Conservation (phyloP, 768 basidiomycete genomes). For the Arthromyces matolae region DNA sequence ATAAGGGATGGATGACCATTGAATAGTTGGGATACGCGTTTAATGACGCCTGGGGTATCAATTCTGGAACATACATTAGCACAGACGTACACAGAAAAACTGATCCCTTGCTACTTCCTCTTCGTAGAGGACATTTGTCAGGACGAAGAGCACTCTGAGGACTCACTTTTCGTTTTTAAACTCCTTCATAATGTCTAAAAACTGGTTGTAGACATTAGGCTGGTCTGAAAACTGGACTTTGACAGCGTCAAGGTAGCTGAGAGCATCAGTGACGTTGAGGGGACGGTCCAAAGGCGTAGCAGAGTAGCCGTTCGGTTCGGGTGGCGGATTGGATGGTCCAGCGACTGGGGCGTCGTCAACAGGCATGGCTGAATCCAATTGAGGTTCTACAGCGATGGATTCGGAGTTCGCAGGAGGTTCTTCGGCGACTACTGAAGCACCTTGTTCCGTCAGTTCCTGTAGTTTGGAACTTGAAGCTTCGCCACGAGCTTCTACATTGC, state of each 20-base stretch:
- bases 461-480: constrained; percentile 3
- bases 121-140: no score
- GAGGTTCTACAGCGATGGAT: constrained; percentile 5
- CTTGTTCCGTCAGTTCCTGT: constrained; percentile 10
- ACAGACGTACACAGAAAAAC: no score
- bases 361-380: constrained; percentile 12
- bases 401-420: constrained; percentile 10
- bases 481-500: constrained; percentile 13
- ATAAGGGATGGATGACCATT: constrained; percentile 87
- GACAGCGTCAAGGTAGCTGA: constrained; percentile 90
- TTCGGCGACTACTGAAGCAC: constrained; percentile 6
- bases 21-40: constrained; percentile 91
- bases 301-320: constrained; percentile 29
- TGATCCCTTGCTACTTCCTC: no score
- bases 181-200: constrained; percentile 98
- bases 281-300: constrained; percentile 48
- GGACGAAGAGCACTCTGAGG: not conserved
- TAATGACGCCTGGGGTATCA: constrained; percentile 96
- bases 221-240: constrained; percentile 88
- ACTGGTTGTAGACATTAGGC: constrained; percentile 94
- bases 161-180: constrained; percentile 92
- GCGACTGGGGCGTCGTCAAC: constrained; percentile 12
- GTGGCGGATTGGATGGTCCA: constrained; percentile 14
- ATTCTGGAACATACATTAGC: constrained; percentile 50
- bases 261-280: constrained; percentile 89